Conservation (phyloP, 306 rosid genomes). For the Ochetophila trinervis region DNA sequence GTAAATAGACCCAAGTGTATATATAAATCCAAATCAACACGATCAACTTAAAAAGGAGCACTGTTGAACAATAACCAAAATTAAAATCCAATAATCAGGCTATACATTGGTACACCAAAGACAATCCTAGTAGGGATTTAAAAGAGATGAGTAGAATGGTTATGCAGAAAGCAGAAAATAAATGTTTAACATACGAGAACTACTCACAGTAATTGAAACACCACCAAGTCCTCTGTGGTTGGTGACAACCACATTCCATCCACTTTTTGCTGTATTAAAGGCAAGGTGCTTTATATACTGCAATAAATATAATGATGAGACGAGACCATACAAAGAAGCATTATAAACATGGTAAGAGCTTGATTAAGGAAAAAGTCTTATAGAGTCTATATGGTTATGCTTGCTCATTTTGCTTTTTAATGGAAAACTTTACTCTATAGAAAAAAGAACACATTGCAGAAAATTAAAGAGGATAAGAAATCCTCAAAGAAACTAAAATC, state of each 20-base stretch:
- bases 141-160: neutral
- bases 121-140: neutral
- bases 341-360: neutral
- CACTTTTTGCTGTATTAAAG: conserved; percentile 61
- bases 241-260: conserved; percentile 82
- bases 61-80: too few species aligned
- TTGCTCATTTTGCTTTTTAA: too few species aligned
- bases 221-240: conserved; percentile 98
- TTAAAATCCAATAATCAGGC: too few species aligned
- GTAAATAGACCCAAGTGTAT: too few species aligned
- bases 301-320: conserved; percentile 23
- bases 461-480: too few species aligned
- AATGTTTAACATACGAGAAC: conserved; percentile 8
- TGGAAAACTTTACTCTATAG: too few species aligned
- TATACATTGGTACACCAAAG: neutral
- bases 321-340: neutral
- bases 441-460: too few species aligned
- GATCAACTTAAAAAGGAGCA: too few species aligned
- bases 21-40: too few species aligned
- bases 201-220: conserved; percentile 85
- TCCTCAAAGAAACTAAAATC: too few species aligned
- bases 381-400: neutral
- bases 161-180: neutral
- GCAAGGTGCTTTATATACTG: conserved; percentile 98
- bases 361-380: neutral